Conservation (phyloP, 345 rosid genomes). For the Populus davidiana region DNA sequence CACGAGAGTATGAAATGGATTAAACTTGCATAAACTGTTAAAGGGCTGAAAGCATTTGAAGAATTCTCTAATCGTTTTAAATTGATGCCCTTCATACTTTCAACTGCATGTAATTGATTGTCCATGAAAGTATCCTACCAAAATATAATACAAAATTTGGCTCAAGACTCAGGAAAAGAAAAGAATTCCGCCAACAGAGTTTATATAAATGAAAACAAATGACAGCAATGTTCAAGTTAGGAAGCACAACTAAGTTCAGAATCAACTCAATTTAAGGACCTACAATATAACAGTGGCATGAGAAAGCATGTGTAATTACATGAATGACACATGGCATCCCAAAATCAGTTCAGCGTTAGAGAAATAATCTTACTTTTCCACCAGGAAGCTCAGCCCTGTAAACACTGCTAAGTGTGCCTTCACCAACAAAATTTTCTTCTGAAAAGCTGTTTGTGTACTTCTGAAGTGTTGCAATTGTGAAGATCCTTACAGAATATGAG, state of each 20-base stretch:
- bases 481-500: constrained; percentile 40
- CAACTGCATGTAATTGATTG: neutral
- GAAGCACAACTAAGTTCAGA: neutral
- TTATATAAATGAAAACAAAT: neutral
- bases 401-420: constrained; percentile 70
- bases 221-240: neutral
- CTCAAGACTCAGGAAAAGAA: neutral
- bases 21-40: neutral
- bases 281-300: neutral
- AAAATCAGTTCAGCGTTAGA: neutral
- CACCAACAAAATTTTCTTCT: constrained; percentile 70
- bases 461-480: constrained; percentile 80
- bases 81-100: neutral
- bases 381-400: constrained; percentile 78
- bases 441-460: constrained; percentile 72
- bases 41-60: neutral
- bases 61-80: neutral
- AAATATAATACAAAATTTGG: neutral
- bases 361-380: constrained; percentile 51
- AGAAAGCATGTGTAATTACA: neutral
- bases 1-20: neutral
- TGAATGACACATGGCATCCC: neutral
- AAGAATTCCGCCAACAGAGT: neutral
- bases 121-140: neutral
- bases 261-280: neutral